Base-by-base conservation (phyloP, 2,329 filamentous ascomycete species). In the Clarireedia paspali region DNA sequence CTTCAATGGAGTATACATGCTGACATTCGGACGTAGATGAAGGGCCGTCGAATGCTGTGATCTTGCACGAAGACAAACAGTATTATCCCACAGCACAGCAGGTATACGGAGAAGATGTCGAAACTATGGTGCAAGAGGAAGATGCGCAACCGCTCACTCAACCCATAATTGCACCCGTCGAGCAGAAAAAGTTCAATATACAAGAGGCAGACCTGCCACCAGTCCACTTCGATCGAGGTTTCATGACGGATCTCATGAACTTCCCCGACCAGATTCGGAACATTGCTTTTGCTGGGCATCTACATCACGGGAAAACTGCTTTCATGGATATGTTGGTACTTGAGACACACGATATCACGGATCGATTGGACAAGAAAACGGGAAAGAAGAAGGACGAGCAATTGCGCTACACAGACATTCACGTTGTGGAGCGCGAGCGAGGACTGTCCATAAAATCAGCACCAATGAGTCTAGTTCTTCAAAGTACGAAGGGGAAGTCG, bases 31-130 rank as follows among this genome's bases (percentile, higher is more conserved):
- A 34, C 50, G 51, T 62, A 81, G 83, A 90, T 71, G 87, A 91
- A 49, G 91, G 88, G 14, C 89, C 92, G 3, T 96, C 91, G 5
- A 99, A 97, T 71, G 92, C 94, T 51, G 91, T 99, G n/a, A 82
- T 99, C 57, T 81, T 99, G 47, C 94, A 99, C 74, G 94, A 99
- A 77, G 94, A 99, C 75, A 99, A 99, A 73, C 94, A 97, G 71
- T 99, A 99, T 73, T 99, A 99, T 70, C 94, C 94, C 30, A 96
- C 91, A n/a, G 94, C 94, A 56, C 86, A 92, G 69, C 94, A 99
- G 72, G 85, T 96, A 44, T 99, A 97, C 70, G 94, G 94, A 52
- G 81, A 85, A 65, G 91, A 94, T 73, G 94, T 99, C 66, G 94
- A 99, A 74, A 94, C 92, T 1, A 75, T 96, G 72, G 92, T 99